Percentiles rank a stretch among this genome's conserved stretches.
Evolutionary conservation across 768 basidiomycete genomes (phyloP).

Genomic region (Tulasnella sp.): DNA sequence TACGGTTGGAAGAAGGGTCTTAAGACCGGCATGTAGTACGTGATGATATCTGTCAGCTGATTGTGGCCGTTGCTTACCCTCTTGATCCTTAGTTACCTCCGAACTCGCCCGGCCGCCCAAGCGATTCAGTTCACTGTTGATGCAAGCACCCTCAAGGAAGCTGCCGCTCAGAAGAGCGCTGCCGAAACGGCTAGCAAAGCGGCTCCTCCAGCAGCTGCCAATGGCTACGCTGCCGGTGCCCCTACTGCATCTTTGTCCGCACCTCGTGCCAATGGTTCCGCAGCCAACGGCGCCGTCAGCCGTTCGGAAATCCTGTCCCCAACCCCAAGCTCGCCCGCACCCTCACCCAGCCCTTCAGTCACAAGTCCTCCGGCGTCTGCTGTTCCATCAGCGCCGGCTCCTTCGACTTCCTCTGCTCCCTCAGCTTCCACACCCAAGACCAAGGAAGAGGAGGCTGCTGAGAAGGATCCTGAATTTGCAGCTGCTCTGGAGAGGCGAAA

Average conservation of each 20-base stretch:
- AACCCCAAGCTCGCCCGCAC: conserved; percentile 32
- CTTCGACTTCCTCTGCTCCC: not conserved
- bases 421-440: conserved; percentile 39
- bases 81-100: conserved; percentile 58
- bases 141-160: conserved; percentile 58
- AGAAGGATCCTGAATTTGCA: conserved; percentile 68
- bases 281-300: conserved; percentile 40
- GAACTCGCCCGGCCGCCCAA: conserved; percentile 89
- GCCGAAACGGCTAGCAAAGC: conserved; percentile 19
- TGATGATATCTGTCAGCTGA: conserved; percentile 2
- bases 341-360: conserved; percentile 11
- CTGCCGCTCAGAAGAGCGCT: conserved; percentile 25
- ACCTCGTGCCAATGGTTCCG: conserved; percentile 14
- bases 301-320: conserved; percentile 32
- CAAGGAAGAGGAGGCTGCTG: conserved; percentile 48
- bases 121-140: conserved; percentile 99
- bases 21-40: conserved; percentile 91
- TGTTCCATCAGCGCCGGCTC: conserved; percentile 26
- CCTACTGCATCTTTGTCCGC: not conserved
- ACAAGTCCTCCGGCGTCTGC: conserved; percentile 26
- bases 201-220: not conserved
- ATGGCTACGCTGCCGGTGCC: not conserved
- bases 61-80: not conserved
- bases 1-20: conserved; percentile 99
- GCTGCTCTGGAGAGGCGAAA: conserved; percentile 68